Evolutionary conservation across 2,329 filamentous ascomycete species (phyloP), one percentile per base, ranked within the genome.

Genomic region (Fusarium transvaalense): DNA sequence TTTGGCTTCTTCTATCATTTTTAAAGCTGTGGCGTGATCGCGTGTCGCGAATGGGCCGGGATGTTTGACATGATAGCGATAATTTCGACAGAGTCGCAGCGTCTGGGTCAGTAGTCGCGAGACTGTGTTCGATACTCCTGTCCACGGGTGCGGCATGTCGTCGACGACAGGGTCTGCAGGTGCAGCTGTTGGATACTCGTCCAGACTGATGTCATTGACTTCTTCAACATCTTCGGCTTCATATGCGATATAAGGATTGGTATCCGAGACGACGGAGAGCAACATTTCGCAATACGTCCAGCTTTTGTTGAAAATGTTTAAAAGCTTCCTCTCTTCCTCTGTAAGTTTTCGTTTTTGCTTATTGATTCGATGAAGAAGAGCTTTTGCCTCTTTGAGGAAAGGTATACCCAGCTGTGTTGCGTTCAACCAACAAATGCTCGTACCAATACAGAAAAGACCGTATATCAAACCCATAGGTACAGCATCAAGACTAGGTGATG

Each of bases 201-300:
- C 66, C 1, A 21, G 19, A 1, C 53, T 54, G 6, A 69, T 55
- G 17, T 70, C 66, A 2, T 71, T 53, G 1, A 69, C 15, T 8
- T 71, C 56, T 2, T 61, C 52, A 0, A 46, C 21, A 5, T 70
- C 55, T 6, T 63, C 51, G 0, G 42, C n/a, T 12, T 72, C 68
- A 2, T 63, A 66, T 9, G 19, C 46, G n/a, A 48, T 58, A 15
- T 56, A 68, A 2, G 57, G 59, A 7, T 74, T 71, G 3, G 78
- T 77, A 34, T 80, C 77, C 1, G 74, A 77, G 6, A 82, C 78
- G 0, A 82, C 77, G 1, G 78, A 76, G 2, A 80, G 69, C 7
- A 82, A 64, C 72, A 82, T 77, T 39, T 82, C 80, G 61, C 79
- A 80, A 57, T 82, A 82, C 0, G 77, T 71, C 55, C 80, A 67